Evolutionary conservation across 2,329 filamentous ascomycete genomes (phyloP).

Genomic region (Sporothrix luriei): DNA sequence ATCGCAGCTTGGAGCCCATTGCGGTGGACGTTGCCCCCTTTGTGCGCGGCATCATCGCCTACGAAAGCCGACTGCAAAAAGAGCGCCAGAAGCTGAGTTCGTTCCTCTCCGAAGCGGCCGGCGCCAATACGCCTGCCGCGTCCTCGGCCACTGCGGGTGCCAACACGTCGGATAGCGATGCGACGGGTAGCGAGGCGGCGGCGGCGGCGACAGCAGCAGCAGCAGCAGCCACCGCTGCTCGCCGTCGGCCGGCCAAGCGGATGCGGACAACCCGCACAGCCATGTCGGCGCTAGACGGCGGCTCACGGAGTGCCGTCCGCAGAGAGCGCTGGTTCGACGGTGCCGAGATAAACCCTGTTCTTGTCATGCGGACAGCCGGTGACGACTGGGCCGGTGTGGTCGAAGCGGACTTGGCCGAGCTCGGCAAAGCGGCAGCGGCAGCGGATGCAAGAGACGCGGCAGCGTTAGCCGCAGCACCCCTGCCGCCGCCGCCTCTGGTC

Average conservation of each 20-base stretch:
- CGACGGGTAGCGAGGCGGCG: neutral
- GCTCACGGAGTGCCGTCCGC: conserved; percentile 62
- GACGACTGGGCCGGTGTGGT: conserved; percentile 39
- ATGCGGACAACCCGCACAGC: conserved; percentile 69
- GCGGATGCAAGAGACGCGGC: neutral
- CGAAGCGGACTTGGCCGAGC: conserved; percentile 8
- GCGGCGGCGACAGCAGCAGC: neutral
- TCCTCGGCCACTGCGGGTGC: conserved; percentile 37
- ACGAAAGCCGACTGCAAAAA: conserved; percentile 70
- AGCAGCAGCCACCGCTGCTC: neutral
- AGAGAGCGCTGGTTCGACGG: conserved; percentile 67
- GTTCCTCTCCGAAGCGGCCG: conserved; percentile 52
- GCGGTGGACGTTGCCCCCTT: conserved; percentile 83
- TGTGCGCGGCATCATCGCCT: conserved; percentile 79
- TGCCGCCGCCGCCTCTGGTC: neutral
- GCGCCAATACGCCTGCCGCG: neutral
- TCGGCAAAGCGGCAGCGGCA: conserved; percentile 24
- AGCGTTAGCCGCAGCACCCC: conserved; percentile 3
- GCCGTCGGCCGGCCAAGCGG: conserved; percentile 48
- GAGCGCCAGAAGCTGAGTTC: conserved; percentile 62
- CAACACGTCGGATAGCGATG: conserved; percentile 13
- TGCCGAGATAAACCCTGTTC: conserved; percentile 55
- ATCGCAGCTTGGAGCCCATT: conserved; percentile 68
- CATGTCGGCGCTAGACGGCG: conserved; percentile 69
- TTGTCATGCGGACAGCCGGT: conserved; percentile 60